Percentiles rank a stretch among this genome's conserved stretches.
Conservation (phyloP, 805 yeast genomes). For the Starmerella geochares region DNA sequence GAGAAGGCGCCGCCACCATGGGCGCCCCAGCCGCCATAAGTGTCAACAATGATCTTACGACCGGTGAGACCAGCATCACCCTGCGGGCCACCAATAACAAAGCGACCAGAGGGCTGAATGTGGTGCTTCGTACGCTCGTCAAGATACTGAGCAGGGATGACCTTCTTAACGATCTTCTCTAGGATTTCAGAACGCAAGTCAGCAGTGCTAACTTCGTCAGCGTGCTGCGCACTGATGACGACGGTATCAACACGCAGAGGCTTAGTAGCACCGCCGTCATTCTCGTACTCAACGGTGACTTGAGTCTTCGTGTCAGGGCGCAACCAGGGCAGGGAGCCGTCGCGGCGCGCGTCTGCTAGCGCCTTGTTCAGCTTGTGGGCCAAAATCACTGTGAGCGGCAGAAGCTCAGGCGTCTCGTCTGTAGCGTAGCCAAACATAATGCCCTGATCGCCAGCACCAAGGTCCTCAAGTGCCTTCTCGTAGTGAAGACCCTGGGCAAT, state of each 20-base stretch:
- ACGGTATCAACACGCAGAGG: constrained; percentile 96
- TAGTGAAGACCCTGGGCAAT: constrained; percentile 98
- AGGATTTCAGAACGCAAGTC: constrained; percentile 72
- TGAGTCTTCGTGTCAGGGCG: constrained; percentile 99
- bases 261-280: constrained; percentile 88
- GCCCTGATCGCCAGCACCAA: constrained; percentile 99
- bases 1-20: constrained; percentile 99
- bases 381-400: constrained; percentile 87
- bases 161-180: constrained; percentile 78
- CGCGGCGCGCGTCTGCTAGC: constrained; percentile 94
- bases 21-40: constrained; percentile 99
- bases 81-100: constrained; percentile 99
- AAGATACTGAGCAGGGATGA: constrained; percentile 78
- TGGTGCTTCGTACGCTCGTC: constrained; percentile 95
- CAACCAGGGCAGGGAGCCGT: constrained; percentile 88
- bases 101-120: constrained; percentile 98
- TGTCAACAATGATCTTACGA: constrained; percentile 98
- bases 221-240: constrained; percentile 96
- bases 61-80: constrained; percentile 99
- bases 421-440: constrained; percentile 99
- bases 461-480: constrained; percentile 86
- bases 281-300: constrained; percentile 92
- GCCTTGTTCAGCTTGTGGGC: constrained; percentile 96
- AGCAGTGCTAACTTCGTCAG: constrained; percentile 89
- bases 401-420: constrained; percentile 94